A percentile compares a stretch with the other conserved stretches of the same genome.
These are phyloP conservation scores for Raddia distichophylla DNA, from an alignment of 176 grass and related monocot species.

Conservation along the genomic window DNA sequence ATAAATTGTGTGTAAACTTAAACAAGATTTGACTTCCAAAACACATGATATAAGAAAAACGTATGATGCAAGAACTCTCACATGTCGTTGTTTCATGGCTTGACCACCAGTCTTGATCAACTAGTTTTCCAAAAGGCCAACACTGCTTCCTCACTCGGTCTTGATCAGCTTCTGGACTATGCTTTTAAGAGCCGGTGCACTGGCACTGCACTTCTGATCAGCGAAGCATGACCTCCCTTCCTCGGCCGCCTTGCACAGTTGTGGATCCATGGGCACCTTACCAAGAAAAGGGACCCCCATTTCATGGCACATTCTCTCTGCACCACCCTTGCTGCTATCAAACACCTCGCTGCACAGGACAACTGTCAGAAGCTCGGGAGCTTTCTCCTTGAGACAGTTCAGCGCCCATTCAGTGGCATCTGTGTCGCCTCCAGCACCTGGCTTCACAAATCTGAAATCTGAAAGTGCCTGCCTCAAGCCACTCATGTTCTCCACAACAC, in stretches of 20 bases:
- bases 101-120: background rate
- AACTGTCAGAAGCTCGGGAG: constrained; percentile 66
- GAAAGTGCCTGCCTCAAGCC: constrained; percentile 60
- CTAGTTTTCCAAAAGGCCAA: background rate
- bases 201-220: constrained; percentile 72
- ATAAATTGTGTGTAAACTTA: background rate
- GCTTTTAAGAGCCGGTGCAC: constrained; percentile 67
- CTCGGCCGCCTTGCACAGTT: constrained; percentile 87
- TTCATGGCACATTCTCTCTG: constrained; percentile 82
- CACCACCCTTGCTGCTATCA: constrained; percentile 74
- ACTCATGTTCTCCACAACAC: constrained; percentile 84
- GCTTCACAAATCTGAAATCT: constrained; percentile 64
- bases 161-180: constrained; percentile 80
- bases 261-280: constrained; percentile 90
- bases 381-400: constrained; percentile 66
- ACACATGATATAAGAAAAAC: background rate
- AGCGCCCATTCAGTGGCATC: constrained; percentile 60
- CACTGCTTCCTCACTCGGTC: constrained; percentile 19
- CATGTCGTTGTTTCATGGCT: background rate
- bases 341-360: constrained; percentile 80
- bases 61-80: background rate
- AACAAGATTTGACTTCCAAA: background rate
- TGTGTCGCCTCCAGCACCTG: constrained; percentile 50
- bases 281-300: constrained; percentile 88
- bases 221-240: constrained; percentile 94